phyloP scores from a whole-genome alignment of 768 basidiomycete species.

The Mycena rebaudengoi region DNA sequence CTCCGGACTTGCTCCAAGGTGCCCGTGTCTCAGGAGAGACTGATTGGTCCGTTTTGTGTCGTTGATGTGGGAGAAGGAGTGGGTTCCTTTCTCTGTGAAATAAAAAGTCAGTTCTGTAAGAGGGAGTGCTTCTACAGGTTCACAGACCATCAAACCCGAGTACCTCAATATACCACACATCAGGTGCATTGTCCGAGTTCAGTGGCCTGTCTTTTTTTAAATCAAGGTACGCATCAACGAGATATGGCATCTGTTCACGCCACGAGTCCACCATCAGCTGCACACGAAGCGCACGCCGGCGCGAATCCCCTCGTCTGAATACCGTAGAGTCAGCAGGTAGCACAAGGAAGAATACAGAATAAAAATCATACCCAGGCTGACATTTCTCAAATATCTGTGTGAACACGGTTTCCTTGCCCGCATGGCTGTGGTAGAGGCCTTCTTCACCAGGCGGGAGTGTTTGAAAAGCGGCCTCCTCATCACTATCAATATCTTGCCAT shows the following conservation, averaged over 20 bases:
- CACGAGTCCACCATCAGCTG: neutral
- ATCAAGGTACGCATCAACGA: constrained; percentile 5
- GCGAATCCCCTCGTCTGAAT: neutral
- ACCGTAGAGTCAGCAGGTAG: neutral
- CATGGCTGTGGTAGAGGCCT: constrained; percentile 9
- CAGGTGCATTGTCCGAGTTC: neutral
- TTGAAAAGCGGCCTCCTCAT: too few species aligned
- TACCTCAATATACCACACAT: neutral
- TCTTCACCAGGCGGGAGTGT: too few species aligned
- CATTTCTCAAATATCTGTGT: constrained; percentile 9
- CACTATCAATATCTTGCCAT: too few species aligned
- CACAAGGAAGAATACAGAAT: neutral
- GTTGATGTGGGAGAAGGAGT: neutral
- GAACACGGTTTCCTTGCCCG: constrained; percentile 7
- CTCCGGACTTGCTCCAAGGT: constrained; percentile 29
- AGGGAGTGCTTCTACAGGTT: neutral
- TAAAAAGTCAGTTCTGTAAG: neutral
- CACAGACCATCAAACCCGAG: constrained; percentile 6
- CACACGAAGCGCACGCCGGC: neutral
- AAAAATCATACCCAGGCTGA: neutral
- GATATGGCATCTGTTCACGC: neutral
- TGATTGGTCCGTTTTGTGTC: constrained; percentile 16
- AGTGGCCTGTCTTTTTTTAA: neutral
- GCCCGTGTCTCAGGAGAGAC: constrained; percentile 28
- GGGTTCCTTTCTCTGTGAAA: neutral